Base-by-base conservation (phyloP, 441 rosid species). In the Lepidium campestre region DNA sequence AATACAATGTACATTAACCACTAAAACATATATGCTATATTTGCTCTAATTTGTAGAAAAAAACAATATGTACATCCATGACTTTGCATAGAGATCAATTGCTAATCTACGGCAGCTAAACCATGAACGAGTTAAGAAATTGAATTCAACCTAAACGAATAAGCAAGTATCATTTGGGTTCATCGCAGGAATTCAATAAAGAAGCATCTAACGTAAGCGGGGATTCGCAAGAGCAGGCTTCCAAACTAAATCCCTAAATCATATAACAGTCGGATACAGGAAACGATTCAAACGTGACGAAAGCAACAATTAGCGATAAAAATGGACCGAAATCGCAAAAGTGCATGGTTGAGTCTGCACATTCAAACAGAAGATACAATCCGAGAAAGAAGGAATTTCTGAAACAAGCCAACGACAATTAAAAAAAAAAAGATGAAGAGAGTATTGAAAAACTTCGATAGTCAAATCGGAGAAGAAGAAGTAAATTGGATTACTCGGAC, bases 1-100 rank as follows among this genome's bases (percentile, higher is more conserved):
- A 59, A 39, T 40, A 50, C 72, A 58, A 27, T 37, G 65, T 58
- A 68, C 44, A 58, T 14, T 27, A 47, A 50, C 29, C 39, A 37
- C 59, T 27, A 20, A 36, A 37, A 37, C 17, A 48, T 36, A 23
- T 1, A 12, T 1, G 40, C 15, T 35, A 48, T 15, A 49, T 49
- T 63, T 37, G 0, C 29, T 12, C 29, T 12, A 19, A 46, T 46
- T 32, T 45, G n/a, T 46, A 61, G 31, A 17, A 53, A 10, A 10
- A 42, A 42, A 29, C 14, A 41, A 18, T 27, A 27, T 34, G 8
- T 9, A 29, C 17, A 31, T 31, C 17, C 31, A 39, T 36, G 23
- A 1, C 10, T 29, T 13, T 29, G 52, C 52, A 27, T 3, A 46
- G 10, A 62, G 32, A 34, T 20, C 34, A 46, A 10, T 22, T 62